Conservation (phyloP, 306 rosid genomes). For the Dryas alaskensis region DNA sequence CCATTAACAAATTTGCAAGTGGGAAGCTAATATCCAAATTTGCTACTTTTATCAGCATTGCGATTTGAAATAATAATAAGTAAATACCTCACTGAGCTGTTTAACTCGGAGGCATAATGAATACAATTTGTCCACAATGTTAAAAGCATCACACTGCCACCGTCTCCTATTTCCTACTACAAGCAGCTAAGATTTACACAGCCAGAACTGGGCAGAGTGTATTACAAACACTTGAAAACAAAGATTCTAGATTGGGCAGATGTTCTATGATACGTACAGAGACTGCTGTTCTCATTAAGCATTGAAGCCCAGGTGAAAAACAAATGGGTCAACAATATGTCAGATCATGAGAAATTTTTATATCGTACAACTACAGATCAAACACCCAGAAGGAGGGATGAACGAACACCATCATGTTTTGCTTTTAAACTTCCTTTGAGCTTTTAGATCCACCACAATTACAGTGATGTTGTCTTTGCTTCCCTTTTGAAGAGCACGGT, state of each 20-base stretch:
- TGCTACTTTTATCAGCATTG: neutral
- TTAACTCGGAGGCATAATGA: constrained; percentile 61
- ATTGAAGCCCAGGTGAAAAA: constrained; percentile 62
- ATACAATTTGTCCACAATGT: constrained; percentile 47
- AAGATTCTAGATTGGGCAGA: constrained; percentile 42
- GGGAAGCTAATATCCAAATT: too few relatives aligned
- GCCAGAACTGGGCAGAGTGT: constrained; percentile 39
- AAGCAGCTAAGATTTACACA: constrained; percentile 59
- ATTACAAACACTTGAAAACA: constrained; percentile 37
- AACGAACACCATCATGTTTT: constrained; percentile 48
- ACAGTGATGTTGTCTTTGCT: constrained; percentile 85
- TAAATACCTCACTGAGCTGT: constrained; percentile 59
- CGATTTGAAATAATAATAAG: constrained; percentile 35
- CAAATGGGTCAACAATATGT: constrained; percentile 54
- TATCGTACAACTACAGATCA: constrained; percentile 30
- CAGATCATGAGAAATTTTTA: constrained; percentile 33
- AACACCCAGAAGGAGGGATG: constrained; percentile 17
- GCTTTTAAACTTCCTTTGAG: constrained; percentile 79
- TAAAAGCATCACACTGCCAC: constrained; percentile 33
- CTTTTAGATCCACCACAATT: constrained; percentile 78
- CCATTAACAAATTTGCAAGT: too few relatives aligned
- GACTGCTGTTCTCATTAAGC: constrained; percentile 40
- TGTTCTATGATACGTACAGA: constrained; percentile 47
- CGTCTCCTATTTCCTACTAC: constrained; percentile 29
- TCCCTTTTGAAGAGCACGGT: constrained; percentile 80